Evolutionary conservation across 2,329 filamentous ascomycete species (phyloP), one percentile per base, ranked within the genome.

Genomic region (Calonectria crousiana): DNA sequence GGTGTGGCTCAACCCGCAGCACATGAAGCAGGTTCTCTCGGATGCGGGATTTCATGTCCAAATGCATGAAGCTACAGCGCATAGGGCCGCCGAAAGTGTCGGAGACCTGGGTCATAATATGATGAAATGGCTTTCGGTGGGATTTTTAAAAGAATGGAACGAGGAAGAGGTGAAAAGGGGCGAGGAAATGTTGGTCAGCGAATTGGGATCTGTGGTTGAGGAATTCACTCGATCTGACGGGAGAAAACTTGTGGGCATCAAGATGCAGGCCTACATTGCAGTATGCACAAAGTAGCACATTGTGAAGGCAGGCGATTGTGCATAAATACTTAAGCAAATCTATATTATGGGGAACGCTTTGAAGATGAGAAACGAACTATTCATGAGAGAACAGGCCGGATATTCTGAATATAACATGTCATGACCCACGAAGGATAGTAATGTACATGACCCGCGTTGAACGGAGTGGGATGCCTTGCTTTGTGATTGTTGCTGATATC

Each of bases 1-100:
- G 10, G 36, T 65, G 9, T 74, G 69, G 70, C 47, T 75, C 47
- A 56, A 72, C n/a, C 67, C 52, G 2, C 60, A 65, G 4, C 67
- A 69, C 30, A 69, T 64, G 67, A 41, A 64, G 32, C 16, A 38
- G n/a, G 13, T 53, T 34, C 56, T 69, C 16, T 69, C 67, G 14
- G 44, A 38, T 20, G 53, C 56, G 10, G 56, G 67, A 14, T 69
- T 69, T 32, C 18, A 38, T 3, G 67, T 69, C 14, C 56, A 69
- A 44, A 52, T 64, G 18, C 44, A 58, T 6, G 53, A 69, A 16
- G 32, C 38, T 5, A 64, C 56, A 16, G 67, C n/a, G 6, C 67
- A 69, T 9, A 41, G 41, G 32, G 53, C 53, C 8, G 56, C 67
- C 2, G 6, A 64, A 16, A 30, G 47, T 34, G 13, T 52, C 32